Evolutionary conservation across 306 rosid species (phyloP), one percentile per base, ranked within the genome.

Genomic region (Lathyrus sativus): DNA sequence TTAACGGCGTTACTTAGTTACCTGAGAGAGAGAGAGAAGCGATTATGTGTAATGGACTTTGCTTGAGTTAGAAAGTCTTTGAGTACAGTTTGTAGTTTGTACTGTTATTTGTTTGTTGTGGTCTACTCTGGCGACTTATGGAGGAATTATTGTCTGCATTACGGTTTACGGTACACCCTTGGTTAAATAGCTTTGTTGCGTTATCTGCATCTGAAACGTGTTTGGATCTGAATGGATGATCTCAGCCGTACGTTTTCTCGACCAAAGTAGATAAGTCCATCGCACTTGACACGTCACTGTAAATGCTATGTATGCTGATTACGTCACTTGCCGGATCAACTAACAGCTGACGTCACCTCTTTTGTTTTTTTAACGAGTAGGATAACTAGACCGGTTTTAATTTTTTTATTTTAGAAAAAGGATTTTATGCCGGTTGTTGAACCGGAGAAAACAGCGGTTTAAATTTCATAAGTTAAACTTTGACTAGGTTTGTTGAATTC

Each of bases 61-160:
- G 72, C 17, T 46, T 29, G 17, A 19, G 39, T 56, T 54, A 28
- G 64, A 41, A 33, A 65, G 73, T 73, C 82, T 24, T 67, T 43
- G 51, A 13, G 43, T 65, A 64, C 68, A 45, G 59, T 24, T 75
- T 24, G 53, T 75, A 45, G 59, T 24, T 75, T 24, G 53, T 75
- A 29, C 58, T 54, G 39, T 70, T n/a, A 28, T 42, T 71, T 42
- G 12, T 42, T 11, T 50, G 26, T 11, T 50, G 26, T 38, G 78
- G 85, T 83, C 88, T 75, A 60, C 78, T 53, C 80, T 80, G 90
- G 90, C 88, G 81, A 77, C 92, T 81, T 29, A 5, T 26, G 13
- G 71, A 41, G 75, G 22, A 46, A 10, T 65, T 14, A 83, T 86
- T 83, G 1, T 11, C 53, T 78, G 70, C 66, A 1, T 51, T 28